Evolutionary conservation across 805 yeast species (phyloP), one percentile per base, ranked within the genome.

Genomic region (Wickerhamiella sergipiensis): DNA sequence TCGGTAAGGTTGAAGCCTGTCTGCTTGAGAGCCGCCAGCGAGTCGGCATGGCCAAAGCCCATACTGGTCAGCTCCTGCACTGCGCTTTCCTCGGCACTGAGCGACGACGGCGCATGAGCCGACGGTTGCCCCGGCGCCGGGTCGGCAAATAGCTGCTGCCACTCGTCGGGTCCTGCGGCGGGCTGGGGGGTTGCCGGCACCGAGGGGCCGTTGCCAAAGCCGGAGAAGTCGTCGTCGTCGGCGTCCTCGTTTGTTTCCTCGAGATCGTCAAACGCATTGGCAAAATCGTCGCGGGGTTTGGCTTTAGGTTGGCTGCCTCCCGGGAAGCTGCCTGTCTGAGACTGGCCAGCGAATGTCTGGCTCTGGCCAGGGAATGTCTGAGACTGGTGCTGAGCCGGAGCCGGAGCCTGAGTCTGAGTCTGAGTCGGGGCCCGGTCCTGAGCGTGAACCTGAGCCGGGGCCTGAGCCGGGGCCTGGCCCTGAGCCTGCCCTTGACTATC

Each of bases 101-200:
- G n/a, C 22, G 38, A 9, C 17, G 10, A 9, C 19, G 23, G 12
- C 18, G 42, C 17, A 3, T n/a, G n/a, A n/a, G n/a, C n/a, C n/a
- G n/a, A 36, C 21, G 15, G 26, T 24, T 31, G 26, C 15, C 47
- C 26, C 13, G 54, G 54, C 24, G 55, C 42, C 17, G 58, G n/a
- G 59, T 94, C 95, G 3, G 94, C 90, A 69, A 88, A 88, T 23
- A 88, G 75, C 67, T 86, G 89, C 61, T 88, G 95, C 97, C 97
- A 88, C 64, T 88, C 97, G 60, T 86, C 95, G 49, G 64, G 61
- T 21, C 59, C 61, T n/a, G 61, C 54, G 29, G 57, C 58, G 51
- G 39, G 46, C 10, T 38, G 46, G 22, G 44, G 47, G 8, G 53
- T 18, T 10, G 39, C 22, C 19, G 55, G 45, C 18, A 36, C 31